Conservation (phyloP, 805 yeast species). For the Lachancea quebecensis region DNA sequence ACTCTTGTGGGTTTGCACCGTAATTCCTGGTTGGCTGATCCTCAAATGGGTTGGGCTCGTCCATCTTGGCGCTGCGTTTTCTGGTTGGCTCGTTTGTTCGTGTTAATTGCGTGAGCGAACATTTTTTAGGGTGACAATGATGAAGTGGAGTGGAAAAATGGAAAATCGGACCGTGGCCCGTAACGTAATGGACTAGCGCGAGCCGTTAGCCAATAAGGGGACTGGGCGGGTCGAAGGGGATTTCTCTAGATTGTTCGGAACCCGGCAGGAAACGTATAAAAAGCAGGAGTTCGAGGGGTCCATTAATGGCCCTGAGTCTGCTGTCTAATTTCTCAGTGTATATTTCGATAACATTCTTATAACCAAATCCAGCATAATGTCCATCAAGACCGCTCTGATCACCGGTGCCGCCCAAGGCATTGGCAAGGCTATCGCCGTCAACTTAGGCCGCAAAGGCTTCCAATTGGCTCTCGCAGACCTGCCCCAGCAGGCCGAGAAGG, state of each 20-base stretch:
- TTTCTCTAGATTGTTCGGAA: too few relatives aligned
- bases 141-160: background rate
- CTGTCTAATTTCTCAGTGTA: too few relatives aligned
- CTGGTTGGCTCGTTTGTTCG: background rate
- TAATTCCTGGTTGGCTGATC: background rate
- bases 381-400: slow-evolving; percentile 47
- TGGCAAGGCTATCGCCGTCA: slow-evolving; percentile 75
- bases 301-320: too few relatives aligned
- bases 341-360: background rate
- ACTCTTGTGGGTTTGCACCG: slow-evolving; percentile 1
- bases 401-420: slow-evolving; percentile 91
- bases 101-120: background rate
- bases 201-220: too few relatives aligned
- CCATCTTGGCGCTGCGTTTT: background rate
- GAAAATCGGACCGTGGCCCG: background rate
- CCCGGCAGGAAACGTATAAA: too few relatives aligned
- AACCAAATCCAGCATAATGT: background rate
- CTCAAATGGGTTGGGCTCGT: slow-evolving; percentile 6
- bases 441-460: slow-evolving; percentile 71
- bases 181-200: background rate
- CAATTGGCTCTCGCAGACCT: slow-evolving; percentile 27
- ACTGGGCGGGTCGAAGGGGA: too few relatives aligned
- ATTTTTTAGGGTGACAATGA: background rate
- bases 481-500: slow-evolving; percentile 17
- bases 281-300: too few relatives aligned